A percentile compares a stretch with the other conserved stretches of the same genome.
These are phyloP conservation scores for Talaromyces thailandensis DNA, from an alignment of 495 filamentous ascomycete genomes.

Conservation along the genomic window DNA sequence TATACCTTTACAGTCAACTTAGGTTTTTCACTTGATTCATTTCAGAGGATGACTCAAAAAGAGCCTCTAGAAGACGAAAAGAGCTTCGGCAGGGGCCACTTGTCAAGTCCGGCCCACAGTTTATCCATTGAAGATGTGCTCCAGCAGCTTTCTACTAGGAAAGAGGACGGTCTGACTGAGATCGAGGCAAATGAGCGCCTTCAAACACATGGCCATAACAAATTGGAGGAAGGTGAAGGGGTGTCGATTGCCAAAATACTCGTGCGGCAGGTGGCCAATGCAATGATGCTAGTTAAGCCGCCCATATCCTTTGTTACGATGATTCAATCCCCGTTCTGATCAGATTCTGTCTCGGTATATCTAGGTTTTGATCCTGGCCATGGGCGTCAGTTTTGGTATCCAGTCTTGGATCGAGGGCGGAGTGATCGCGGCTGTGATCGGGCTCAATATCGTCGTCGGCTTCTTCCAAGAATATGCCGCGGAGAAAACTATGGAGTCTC, in stretches of 20 bases:
- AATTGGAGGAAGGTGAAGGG: conserved; percentile 48
- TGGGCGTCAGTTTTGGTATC: conserved; percentile 63
- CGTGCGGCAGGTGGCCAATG: conserved; percentile 55
- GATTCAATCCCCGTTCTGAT: no score
- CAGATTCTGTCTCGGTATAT: no score
- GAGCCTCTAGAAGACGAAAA: background rate
- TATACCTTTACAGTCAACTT: no score
- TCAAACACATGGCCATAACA: conserved; percentile 50
- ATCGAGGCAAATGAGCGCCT: conserved; percentile 46
- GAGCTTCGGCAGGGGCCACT: conserved; percentile 10
- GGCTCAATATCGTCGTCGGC: conserved; percentile 54
- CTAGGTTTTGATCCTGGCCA: conserved; percentile 57
- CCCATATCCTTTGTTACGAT: conserved; percentile 6
- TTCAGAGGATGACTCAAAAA: background rate
- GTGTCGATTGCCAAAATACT: conserved; percentile 51
- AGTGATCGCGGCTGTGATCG: conserved; percentile 58
- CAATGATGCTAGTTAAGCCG: conserved; percentile 49
- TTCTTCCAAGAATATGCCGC: conserved; percentile 58
- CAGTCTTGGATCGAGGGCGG: conserved; percentile 62
- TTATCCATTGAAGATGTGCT: conserved; percentile 46
- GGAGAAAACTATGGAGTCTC: conserved; percentile 48
- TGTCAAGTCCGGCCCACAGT: conserved; percentile 57
- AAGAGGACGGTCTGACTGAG: conserved; percentile 50
- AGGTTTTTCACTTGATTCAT: no score
- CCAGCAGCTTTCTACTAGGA: conserved; percentile 48